Base-by-base conservation (phyloP, 257 asterid species). In the Nicotiana noctiflora region DNA sequence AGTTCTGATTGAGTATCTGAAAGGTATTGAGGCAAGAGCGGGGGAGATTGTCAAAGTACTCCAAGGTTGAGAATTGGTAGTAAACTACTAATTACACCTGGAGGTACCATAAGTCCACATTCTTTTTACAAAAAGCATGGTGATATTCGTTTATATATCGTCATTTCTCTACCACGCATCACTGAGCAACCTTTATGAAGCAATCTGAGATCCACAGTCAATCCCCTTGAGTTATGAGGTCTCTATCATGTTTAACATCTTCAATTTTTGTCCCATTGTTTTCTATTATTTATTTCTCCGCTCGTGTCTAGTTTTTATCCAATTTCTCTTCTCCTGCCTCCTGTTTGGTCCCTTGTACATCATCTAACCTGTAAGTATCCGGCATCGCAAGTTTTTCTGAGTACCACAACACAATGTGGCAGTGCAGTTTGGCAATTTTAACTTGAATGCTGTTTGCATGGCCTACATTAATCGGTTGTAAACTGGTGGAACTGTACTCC, bases 1-100 rank as follows among this genome's bases (percentile, higher is more conserved):
- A 8, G 81, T 95, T 84, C 97, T 93, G 15, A 88, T 89, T 11
- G 99, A 93, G 91, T 95, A 92, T 82, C 93, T 95, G 44, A 95
- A 93, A 85, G 97, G 99, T 87, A 93, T 95, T 82, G 95, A 89
- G 80, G 84, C 92, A 62, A 87, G 98, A 87, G 93, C 83, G 6
- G 93, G 89, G 74, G 98, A 92, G 79, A 56, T 91, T 77, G 93
- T 88, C 21, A 76, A 77, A 75, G 90, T 83, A 52, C 99, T 93
- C 83, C 87, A 82, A 81, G 93, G 92, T n/a, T 44, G 89, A 86
- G 44, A 80, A 84, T 1, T 31, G 23, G 52, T 68, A 49, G 61
- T 79, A 79, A 67, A 27, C 52, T 64, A 29, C 21, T 49, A 27
- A 44, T 63, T 79, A 55, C 76, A 77, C 51, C 65, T 78, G 10